These are phyloP conservation scores for Penicillium chermesinum DNA, from an alignment of 495 filamentous ascomycete genomes.

Conservation along the genomic window DNA sequence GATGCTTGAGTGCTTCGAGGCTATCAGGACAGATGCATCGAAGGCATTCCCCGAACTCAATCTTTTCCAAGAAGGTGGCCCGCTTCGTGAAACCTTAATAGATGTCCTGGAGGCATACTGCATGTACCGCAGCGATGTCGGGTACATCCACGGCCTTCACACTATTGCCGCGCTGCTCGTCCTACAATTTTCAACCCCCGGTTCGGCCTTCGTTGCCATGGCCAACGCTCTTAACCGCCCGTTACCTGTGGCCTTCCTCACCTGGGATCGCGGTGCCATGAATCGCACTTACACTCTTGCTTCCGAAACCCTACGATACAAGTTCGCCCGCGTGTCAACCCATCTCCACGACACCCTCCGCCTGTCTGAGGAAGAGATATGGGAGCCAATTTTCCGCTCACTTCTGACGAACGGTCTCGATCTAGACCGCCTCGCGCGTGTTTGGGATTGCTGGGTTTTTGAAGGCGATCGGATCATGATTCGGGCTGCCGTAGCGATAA, in stretches of 20 bases:
- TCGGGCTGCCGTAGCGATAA: constrained; percentile 67
- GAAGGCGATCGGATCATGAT: constrained; percentile 83
- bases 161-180: constrained; percentile 83
- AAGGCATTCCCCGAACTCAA: constrained; percentile 74
- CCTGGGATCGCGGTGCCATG: constrained; percentile 67
- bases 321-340: constrained; percentile 61
- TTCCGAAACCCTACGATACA: constrained; percentile 64
- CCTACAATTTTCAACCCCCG: constrained; percentile 68
- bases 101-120: constrained; percentile 85
- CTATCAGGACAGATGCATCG: constrained; percentile 64
- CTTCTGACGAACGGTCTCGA: constrained; percentile 53
- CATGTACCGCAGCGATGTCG: constrained; percentile 92
- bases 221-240: constrained; percentile 88
- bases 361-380: constrained; percentile 43
- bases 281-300: constrained; percentile 66
- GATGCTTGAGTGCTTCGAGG: constrained; percentile 57
- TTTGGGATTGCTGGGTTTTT: constrained; percentile 95
- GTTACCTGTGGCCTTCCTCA: constrained; percentile 81
- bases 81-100: constrained; percentile 67
- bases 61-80: constrained; percentile 74
- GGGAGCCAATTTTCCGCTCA: constrained; percentile 55
- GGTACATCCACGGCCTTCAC: constrained; percentile 82
- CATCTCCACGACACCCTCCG: constrained; percentile 56
- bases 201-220: constrained; percentile 73
- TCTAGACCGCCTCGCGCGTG: constrained; percentile 69